Percentiles rank a stretch among this genome's conserved stretches.
phyloP scores from a whole-genome alignment of 768 basidiomycete genomes.

The Sistotremastrum niveocremeum region DNA sequence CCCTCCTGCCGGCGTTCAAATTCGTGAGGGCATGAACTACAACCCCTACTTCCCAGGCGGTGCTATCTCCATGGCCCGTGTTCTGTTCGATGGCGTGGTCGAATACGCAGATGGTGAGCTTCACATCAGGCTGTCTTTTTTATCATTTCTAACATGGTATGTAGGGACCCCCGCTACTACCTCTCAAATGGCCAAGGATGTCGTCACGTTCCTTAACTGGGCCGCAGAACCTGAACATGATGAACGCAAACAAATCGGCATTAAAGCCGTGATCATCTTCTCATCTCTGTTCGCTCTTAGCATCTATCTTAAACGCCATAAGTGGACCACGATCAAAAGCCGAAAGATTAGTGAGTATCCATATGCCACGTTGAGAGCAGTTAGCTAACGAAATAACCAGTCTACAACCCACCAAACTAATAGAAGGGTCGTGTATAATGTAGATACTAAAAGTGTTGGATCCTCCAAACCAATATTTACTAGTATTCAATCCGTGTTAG shows the following conservation, averaged over 20 bases:
- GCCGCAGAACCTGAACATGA: constrained; percentile 97
- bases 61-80: constrained; percentile 95
- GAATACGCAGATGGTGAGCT: constrained; percentile 86
- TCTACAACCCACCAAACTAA: constrained; percentile 25
- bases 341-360: constrained; percentile 69
- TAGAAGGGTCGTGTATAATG: constrained; percentile 11
- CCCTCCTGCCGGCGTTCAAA: constrained; percentile 86
- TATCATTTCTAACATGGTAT: neutral
- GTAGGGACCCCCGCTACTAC: constrained; percentile 90
- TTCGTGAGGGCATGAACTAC: constrained; percentile 98
- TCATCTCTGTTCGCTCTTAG: constrained; percentile 68
- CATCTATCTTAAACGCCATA: constrained; percentile 90
- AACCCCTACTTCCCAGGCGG: constrained; percentile 99
- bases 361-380: neutral
- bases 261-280: constrained; percentile 93
- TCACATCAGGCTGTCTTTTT: neutral
- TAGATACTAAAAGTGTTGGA: constrained; percentile 16
- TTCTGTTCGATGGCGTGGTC: constrained; percentile 89
- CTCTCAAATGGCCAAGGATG: constrained; percentile 99
- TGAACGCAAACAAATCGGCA: constrained; percentile 90
- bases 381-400: constrained; percentile 11
- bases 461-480: constrained; percentile 1
- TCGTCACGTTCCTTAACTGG: constrained; percentile 91
- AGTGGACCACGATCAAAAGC: constrained; percentile 87
- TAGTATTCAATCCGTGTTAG: too few relatives aligned